Conservation (phyloP, 495 filamentous ascomycete species). For the Paragyromitra xinjiangensis region DNA sequence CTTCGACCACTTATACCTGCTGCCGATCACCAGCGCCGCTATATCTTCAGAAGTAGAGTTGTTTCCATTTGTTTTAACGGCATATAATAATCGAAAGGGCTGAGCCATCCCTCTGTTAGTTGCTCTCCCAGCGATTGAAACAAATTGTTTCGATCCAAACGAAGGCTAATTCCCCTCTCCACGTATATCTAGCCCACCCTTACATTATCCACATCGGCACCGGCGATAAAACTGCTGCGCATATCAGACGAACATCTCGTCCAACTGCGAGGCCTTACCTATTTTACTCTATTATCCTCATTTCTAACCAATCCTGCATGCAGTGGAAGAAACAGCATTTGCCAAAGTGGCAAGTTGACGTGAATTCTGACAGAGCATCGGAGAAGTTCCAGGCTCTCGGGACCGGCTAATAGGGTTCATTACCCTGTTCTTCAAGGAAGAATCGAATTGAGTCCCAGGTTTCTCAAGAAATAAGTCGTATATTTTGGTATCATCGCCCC, state of each 20-base stretch:
- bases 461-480: conserved; percentile 41
- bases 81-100: conserved; percentile 50
- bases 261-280: conserved; percentile 37
- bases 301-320: conserved; percentile 42
- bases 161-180: conserved; percentile 36
- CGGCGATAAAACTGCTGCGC: conserved; percentile 47
- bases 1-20: conserved; percentile 43
- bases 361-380: conserved; percentile 41
- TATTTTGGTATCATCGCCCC: conserved; percentile 41
- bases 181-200: conserved; percentile 48
- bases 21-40: conserved; percentile 35
- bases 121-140: conserved; percentile 49
- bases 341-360: conserved; percentile 49
- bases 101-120: conserved; percentile 52
- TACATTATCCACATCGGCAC: conserved; percentile 41
- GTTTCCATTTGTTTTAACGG: conserved; percentile 51
- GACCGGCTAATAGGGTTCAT: conserved; percentile 50
- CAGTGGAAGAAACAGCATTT: conserved; percentile 47
- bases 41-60: conserved; percentile 23
- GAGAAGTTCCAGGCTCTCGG: conserved; percentile 49
- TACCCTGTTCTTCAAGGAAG: conserved; percentile 39
- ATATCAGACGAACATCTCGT: conserved; percentile 50
- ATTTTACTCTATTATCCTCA: conserved; percentile 30
- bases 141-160: conserved; percentile 51
- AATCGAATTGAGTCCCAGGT: conserved; percentile 41